Evolutionary conservation across 2,329 filamentous ascomycete species (phyloP), one percentile per base, ranked within the genome.

Genomic region (Rutstroemia sp.): DNA sequence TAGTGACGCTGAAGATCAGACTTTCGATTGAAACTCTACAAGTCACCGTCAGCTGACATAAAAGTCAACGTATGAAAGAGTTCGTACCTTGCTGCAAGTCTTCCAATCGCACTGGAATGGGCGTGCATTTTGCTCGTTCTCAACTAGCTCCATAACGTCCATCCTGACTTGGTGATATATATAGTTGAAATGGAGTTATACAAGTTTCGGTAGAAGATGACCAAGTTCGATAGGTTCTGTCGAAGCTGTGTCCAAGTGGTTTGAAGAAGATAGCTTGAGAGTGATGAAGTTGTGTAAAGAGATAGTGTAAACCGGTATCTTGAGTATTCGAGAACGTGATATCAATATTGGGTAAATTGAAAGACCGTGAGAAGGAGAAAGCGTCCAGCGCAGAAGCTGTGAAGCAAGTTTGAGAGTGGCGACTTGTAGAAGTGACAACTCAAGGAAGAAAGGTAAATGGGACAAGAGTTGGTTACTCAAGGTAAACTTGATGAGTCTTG

Each of bases 1-100:
- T 85, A 85, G 66, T 88, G 84, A 67, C 84, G 78, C 66, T 86
- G 83, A 58, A 88, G 73, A 64, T 87, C 84, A 17, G 84, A 87
- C 70, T 87, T 87, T 65, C 84, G 78, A 71, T 87, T 87, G 74
- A 88, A 88, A 72, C 81, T 84, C 84, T 87, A 63, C 14, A 47
- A 25, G 14, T 42, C 12, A 39, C 34, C 34, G 51, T 62, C 46
- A 60, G 57, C 30, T 54, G 27, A 47, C 17, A 25, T 47, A 48
- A 44, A 23, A 25, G 30, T 34, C 14, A 40, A 10, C 30, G 12
- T 44, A 47, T 14, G 8, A 25, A 30, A 16, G 19, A 10, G n/a
- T 56, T 5, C 75, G 57, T 70, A 85, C 82, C 76, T 85, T 85
- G 65, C 74, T 78, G 70, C 82, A 85, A 21, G 73, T 71, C 60